phyloP scores from a whole-genome alignment of 306 rosid species.

The Leucaena leucocephala region DNA sequence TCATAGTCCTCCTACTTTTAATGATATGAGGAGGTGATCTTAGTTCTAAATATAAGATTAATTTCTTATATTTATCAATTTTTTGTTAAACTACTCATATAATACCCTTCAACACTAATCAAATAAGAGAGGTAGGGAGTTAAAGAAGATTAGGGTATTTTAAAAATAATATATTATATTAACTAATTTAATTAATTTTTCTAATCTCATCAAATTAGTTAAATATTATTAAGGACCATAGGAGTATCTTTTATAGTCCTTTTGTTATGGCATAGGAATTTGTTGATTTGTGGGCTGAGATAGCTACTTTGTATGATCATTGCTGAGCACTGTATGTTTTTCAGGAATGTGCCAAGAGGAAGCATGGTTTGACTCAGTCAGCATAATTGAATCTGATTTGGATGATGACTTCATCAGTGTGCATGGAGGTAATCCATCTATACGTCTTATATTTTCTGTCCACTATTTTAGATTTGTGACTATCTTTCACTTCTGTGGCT shows the following conservation, averaged over 20 bases:
- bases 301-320: slow-evolving; percentile 25
- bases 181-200: no score
- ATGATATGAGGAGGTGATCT: no score
- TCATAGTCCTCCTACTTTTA: neutral
- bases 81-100: no score
- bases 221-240: no score
- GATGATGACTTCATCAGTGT: slow-evolving; percentile 90
- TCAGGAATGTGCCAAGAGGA: slow-evolving; percentile 78
- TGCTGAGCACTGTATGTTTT: slow-evolving; percentile 7
- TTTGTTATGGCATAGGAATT: slow-evolving; percentile 20
- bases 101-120: no score
- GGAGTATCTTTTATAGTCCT: slow-evolving; percentile 9
- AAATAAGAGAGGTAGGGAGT: no score
- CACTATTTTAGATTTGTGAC: neutral
- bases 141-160: no score
- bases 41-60: no score
- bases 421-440: slow-evolving; percentile 65
- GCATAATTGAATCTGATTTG: slow-evolving; percentile 79
- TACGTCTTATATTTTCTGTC: neutral
- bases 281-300: slow-evolving; percentile 27
- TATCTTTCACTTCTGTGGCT: slow-evolving; percentile 17
- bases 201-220: no score
- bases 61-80: no score
- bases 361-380: slow-evolving; percentile 85
- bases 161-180: no score